Base-by-base conservation (phyloP, 2,329 filamentous ascomycete genomes). In the Berkeleyomyces basicola region DNA sequence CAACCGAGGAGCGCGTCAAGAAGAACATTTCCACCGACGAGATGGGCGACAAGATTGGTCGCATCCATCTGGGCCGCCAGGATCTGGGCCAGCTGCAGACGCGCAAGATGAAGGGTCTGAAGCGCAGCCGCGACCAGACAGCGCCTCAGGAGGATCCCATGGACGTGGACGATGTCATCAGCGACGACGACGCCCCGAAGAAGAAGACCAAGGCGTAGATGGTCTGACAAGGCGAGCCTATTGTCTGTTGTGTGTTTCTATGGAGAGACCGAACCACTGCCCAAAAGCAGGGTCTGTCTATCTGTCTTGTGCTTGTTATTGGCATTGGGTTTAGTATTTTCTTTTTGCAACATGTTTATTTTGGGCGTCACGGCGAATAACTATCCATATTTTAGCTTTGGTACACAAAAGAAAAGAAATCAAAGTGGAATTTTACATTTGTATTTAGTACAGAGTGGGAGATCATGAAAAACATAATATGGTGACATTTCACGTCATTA, bases 91-190 rank as follows among this genome's bases (percentile, higher is more conserved):
- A 87, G 69, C 74, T 99, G 74, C 93, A 99, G 79, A 95, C 91
- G 61, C 85, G 93, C 71, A 99, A 99, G 83, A 97, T 99, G 91
- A 99, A 99, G 84, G 93, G 91, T 68, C 75, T 99, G 68, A 99
- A 97, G 82, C 81, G 93, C 67, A 84, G 81, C 67, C 82, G 89
- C 62, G 84, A 84, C 66, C 82, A 80, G 60, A 78, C 76, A 3
- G 76, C 69, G 14, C 59, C 51, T 36, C 63, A 70, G 49, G 78
- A 79, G 60, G 78, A 75, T 64, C 77, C 76, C 67, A 75, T 78
- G 63, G 73, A 66, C 40, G 68, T 78, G 63, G 73, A 66, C 40
- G 66, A 67, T 43, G 62, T 68, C 7, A 66, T 69, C 16, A 70
- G 70, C 31, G 57, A 62, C 47, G 71, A 75, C 47, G 74, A 76